Base-by-base conservation (phyloP, 495 filamentous ascomycete genomes). In the Neurospora africana region DNA sequence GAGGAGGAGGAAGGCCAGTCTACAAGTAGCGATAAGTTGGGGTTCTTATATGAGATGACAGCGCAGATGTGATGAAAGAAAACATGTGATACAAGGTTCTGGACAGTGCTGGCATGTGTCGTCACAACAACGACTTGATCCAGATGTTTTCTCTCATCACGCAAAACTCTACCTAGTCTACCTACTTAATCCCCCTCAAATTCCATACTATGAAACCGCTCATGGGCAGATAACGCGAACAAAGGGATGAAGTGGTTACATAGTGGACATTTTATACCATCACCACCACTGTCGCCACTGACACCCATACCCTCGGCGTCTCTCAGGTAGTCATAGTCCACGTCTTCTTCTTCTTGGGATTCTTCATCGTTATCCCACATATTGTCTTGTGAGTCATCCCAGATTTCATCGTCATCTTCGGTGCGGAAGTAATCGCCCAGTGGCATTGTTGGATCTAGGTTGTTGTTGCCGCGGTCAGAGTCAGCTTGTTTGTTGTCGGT, bases 181-280 rank as follows among this genome's bases (percentile, higher is more conserved):
- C 37, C 2, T 9, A 38, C 11, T 9, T 11, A 38, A 38, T 44
- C 61, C 27, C 41, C 71, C 17, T 83, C 77, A 13, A 15, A 17
- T 19, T 77, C 81, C 69, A 86, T 72, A 35, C 74, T 76, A 81
- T 97, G 93, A 75, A 89, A 97, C 69, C 91, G 83, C 73, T 85
- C 81, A 80, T 97, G 93, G 4, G 93, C 93, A 23, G 84, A 74
- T 77, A 89, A 85, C 8, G 93, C 93, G 81, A 94, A 95, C 15
- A 82, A 73, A 0, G 93, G 93, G 71, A 95, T 89, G 6, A 80
- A 74, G 19, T 86, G 86, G 13, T 88, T 89, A 78, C 93, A 95
- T 7, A 79, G 73, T 0, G 75, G 74, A 78, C 92, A 95, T 9
- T 75, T 65, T 0, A 27, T 65, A 13, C 53, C 53, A 33, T 65